A percentile compares a stretch with the other conserved stretches of the same genome.
Evolutionary conservation across 345 rosid genomes (phyloP).

Genomic region (Turnera subulata): DNA sequence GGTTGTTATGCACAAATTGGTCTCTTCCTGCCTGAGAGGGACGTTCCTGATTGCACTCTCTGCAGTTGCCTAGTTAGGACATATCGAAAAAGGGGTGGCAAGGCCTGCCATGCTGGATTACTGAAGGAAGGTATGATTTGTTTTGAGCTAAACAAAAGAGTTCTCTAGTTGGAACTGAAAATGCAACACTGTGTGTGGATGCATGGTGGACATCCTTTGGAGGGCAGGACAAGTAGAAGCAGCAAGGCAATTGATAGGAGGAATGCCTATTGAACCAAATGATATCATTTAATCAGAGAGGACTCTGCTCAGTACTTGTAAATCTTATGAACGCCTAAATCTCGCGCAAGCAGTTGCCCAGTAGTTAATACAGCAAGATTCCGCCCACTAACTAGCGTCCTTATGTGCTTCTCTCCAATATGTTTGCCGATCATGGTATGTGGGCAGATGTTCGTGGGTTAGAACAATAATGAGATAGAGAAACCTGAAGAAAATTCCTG

Average conservation of each 20-base stretch:
- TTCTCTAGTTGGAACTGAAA: slow-evolving; percentile 35
- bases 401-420: slow-evolving; percentile 38
- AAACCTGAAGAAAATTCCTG: slow-evolving; percentile 34
- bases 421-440: slow-evolving; percentile 40
- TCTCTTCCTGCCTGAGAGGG: slow-evolving; percentile 27
- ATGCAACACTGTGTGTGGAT: slow-evolving; percentile 53
- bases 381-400: slow-evolving; percentile 31
- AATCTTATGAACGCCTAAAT: slow-evolving; percentile 21
- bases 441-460: slow-evolving; percentile 33
- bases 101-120: slow-evolving; percentile 42
- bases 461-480: slow-evolving; percentile 39
- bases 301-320: slow-evolving; percentile 40
- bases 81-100: slow-evolving; percentile 27
- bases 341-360: slow-evolving; percentile 30
- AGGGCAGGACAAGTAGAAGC: slow-evolving; percentile 40
- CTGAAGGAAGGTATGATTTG: slow-evolving; percentile 47
- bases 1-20: slow-evolving; percentile 41
- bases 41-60: slow-evolving; percentile 35
- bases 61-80: slow-evolving; percentile 35
- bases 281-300: slow-evolving; percentile 41
- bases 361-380: slow-evolving; percentile 25
- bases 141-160: slow-evolving; percentile 47
- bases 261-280: slow-evolving; percentile 46
- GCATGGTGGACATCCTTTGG: slow-evolving; percentile 47
- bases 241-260: slow-evolving; percentile 32